Evolutionary conservation across 164 flowering plant genomes (phyloP), one percentile per base, ranked within the genome.

Genomic region (Cinnamomum micranthum): DNA sequence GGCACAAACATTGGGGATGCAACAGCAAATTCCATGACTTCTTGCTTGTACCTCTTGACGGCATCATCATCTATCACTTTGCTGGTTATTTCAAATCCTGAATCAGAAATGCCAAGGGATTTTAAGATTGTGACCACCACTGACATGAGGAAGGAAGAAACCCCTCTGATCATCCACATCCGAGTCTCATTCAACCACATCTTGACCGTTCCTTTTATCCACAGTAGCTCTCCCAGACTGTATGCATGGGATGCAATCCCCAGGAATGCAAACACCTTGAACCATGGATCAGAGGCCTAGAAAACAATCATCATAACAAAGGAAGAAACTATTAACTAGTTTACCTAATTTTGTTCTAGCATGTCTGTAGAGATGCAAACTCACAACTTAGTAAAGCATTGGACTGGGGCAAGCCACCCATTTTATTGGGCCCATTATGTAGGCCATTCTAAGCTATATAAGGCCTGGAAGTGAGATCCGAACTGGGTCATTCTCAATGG

Each of bases 111-210:
- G 6, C 87, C 86, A 4, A 85, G 15, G 60, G 74, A 64, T 70
- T 79, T 79, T 58, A 78, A 55, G 17, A 81, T 50, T 47, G 77
- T 82, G 23, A 84, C 87, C 19, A 81, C 70, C 47, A 85, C 77
- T 6, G 83, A 81, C 33, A 83, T 83, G 28, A 84, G 76, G 63
- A 78, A 87, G 0, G 87, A 82, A 17, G 85, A 83, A 1, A 84
- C 68, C 47, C 85, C 85, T 69, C 81, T 80, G 70, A 85, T 76
- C 79, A 87, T 72, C 86, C 85, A 83, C 83, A 84, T 82, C 74
- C 87, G 73, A 65, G 88, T 85, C 27, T 76, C 77, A 65, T 87
- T 86, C 88, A 88, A 88, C 87, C 87, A 87, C 71, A 77, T 79
- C 75, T 79, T 78, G 47, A 78, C 50, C 19, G 86, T 81, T 60